A percentile compares a stretch with the other conserved stretches of the same genome.
Evolutionary conservation across 2,329 filamentous ascomycete species (phyloP).

Genomic region (Fusarium kyushuense): DNA sequence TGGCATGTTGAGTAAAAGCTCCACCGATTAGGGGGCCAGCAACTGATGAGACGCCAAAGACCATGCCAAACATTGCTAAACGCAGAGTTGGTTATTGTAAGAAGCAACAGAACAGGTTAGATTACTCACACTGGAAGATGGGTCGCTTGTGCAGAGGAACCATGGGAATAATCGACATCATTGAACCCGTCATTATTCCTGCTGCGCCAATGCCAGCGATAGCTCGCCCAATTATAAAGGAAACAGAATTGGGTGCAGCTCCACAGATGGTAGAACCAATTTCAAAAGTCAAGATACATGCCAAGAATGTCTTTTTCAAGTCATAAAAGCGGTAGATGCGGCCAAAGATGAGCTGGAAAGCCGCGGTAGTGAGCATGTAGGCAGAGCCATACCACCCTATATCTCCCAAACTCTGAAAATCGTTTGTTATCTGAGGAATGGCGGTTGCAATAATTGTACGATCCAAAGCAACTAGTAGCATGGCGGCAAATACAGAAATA

Average conservation of each 20-base stretch:
- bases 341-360: slow-evolving; percentile 65
- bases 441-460: slow-evolving; percentile 69
- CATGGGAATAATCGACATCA: slow-evolving; percentile 68
- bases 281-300: slow-evolving; percentile 64
- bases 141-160: slow-evolving; percentile 71
- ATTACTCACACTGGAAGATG: slow-evolving; percentile 63
- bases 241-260: slow-evolving; percentile 63
- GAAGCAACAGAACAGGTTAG: background rate
- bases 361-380: slow-evolving; percentile 70
- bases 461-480: slow-evolving; percentile 70
- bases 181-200: slow-evolving; percentile 68
- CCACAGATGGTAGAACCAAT: slow-evolving; percentile 67
- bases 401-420: slow-evolving; percentile 68
- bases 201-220: slow-evolving; percentile 68
- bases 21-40: slow-evolving; percentile 67
- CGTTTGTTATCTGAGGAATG: slow-evolving; percentile 66
- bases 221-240: slow-evolving; percentile 68
- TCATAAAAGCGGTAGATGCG: slow-evolving; percentile 67
- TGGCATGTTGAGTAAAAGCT: slow-evolving; percentile 61
- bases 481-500: slow-evolving; percentile 64
- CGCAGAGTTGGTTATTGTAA: slow-evolving; percentile 23
- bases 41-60: slow-evolving; percentile 67
- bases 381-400: slow-evolving; percentile 74
- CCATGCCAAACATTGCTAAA: slow-evolving; percentile 63
- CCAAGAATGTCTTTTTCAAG: slow-evolving; percentile 62